phyloP scores from a whole-genome alignment of 2,329 filamentous ascomycete species.

The Monosporascus sp. region DNA sequence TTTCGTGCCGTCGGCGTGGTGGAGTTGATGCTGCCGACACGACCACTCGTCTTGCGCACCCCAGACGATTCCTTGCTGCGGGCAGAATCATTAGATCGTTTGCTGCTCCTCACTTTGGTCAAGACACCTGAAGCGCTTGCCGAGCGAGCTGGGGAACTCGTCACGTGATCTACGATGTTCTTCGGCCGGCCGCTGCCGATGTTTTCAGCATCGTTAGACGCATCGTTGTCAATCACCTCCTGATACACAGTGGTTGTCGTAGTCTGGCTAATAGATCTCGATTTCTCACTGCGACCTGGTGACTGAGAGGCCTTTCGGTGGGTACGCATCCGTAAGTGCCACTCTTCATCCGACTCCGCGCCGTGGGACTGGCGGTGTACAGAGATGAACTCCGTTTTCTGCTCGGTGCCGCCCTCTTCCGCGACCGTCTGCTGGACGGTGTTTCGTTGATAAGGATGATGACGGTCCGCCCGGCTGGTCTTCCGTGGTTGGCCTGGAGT shows the following conservation, averaged over 20 bases:
- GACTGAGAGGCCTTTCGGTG: conserved; percentile 61
- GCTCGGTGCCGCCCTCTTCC: conserved; percentile 46
- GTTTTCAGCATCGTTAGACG: conserved; percentile 68
- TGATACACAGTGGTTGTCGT: conserved; percentile 68
- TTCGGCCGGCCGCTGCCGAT: conserved; percentile 57
- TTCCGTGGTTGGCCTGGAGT: conserved; percentile 95
- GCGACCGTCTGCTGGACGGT: conserved; percentile 41
- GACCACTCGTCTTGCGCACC: conserved; percentile 62
- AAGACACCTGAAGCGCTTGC: conserved; percentile 50
- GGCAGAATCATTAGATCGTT: conserved; percentile 46
- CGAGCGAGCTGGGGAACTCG: conserved; percentile 40
- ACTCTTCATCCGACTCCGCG: conserved; percentile 76
- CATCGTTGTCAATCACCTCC: conserved; percentile 59
- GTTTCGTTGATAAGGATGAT: conserved; percentile 65
- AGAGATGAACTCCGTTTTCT: conserved; percentile 56
- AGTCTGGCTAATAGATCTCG: conserved; percentile 69
- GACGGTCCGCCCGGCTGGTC: conserved; percentile 70
- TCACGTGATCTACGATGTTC: conserved; percentile 45
- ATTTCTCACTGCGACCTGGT: conserved; percentile 55
- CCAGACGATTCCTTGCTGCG: conserved; percentile 47
- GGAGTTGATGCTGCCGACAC: conserved; percentile 53
- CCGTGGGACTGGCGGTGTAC: conserved; percentile 58
- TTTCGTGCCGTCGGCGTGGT: conserved; percentile 43
- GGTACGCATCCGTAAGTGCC: conserved; percentile 68
- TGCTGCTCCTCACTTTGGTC: conserved; percentile 61